Evolutionary conservation across 2,329 filamentous ascomycete species (phyloP).

Genomic region (Talaromyces sp.): DNA sequence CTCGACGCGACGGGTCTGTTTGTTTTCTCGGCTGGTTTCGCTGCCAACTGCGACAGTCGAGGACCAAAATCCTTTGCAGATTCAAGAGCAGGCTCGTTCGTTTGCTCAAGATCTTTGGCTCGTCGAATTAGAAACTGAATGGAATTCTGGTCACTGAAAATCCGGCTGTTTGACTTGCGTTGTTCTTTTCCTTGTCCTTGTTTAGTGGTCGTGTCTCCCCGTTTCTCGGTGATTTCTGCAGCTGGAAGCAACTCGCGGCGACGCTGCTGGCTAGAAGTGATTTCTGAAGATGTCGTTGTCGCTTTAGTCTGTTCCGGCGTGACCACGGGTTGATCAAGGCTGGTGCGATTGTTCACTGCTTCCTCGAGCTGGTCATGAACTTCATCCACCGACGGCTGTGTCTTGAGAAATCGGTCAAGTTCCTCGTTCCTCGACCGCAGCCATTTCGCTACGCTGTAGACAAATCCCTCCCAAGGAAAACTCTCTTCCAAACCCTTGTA

Average conservation of each 20-base stretch:
- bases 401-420: conserved; percentile 38
- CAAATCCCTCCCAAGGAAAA: conserved; percentile 49
- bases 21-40: conserved; percentile 4
- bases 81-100: background rate
- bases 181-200: conserved; percentile 9
- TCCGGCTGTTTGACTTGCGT: conserved; percentile 1
- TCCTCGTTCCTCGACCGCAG: conserved; percentile 40
- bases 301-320: background rate
- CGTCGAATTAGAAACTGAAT: background rate
- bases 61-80: conserved; percentile 1
- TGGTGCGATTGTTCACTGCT: conserved; percentile 13
- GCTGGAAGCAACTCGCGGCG: conserved; percentile 8
- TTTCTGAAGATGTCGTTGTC: background rate
- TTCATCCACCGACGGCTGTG: conserved; percentile 38
- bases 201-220: conserved; percentile 13
- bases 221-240: conserved; percentile 11
- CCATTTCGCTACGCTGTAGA: conserved; percentile 44
- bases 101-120: background rate
- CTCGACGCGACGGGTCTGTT: conserved; percentile 1
- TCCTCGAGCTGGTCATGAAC: conserved; percentile 17
- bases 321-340: background rate
- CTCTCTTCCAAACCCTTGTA: conserved; percentile 38
- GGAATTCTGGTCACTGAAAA: background rate
- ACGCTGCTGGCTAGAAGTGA: conserved; percentile 4
- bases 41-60: conserved; percentile 2